phyloP scores from a whole-genome alignment of 257 asterid species.

The Solanum pinnatisectum region DNA sequence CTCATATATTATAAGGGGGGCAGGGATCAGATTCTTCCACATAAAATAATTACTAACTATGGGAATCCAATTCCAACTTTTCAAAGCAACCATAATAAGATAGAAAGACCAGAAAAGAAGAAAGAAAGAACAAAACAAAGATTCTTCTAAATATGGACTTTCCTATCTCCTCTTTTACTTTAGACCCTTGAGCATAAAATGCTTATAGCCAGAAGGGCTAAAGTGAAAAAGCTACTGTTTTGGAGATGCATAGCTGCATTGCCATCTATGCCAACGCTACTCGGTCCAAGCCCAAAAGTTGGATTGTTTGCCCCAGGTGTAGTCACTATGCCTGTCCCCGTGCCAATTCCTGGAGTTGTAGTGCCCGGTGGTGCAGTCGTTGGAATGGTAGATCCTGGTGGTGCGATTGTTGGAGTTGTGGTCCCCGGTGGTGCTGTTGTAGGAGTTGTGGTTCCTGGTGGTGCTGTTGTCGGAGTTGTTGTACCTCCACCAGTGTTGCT shows the following conservation, averaged over 20 bases:
- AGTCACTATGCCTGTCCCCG: background rate
- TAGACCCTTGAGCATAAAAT: background rate
- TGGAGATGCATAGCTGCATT: background rate
- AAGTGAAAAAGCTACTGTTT: background rate
- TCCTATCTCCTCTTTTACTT: background rate
- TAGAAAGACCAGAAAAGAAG: background rate
- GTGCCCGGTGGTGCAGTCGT: conserved; percentile 9
- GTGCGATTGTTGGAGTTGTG: conserved; percentile 16
- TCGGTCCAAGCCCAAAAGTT: conserved; percentile 1
- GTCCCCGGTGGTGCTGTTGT: conserved; percentile 5
- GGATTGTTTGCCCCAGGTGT: background rate
- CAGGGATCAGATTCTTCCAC: conserved; percentile 2
- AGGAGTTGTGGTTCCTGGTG: conserved; percentile 12
- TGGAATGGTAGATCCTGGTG: conserved; percentile 13
- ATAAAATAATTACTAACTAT: background rate
- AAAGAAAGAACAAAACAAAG: background rate
- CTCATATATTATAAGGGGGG: background rate
- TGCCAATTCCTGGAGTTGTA: background rate
- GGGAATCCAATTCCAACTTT: conserved; percentile 2
- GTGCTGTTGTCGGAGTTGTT: conserved; percentile 13
- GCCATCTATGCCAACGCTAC: background rate
- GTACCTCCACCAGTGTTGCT: conserved; percentile 1
- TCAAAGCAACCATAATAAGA: background rate
- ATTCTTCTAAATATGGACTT: conserved; percentile 1
- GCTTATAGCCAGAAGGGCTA: background rate